These are phyloP conservation scores for Pisolithus tinctorius DNA, from an alignment of 768 basidiomycete species.

Conservation along the genomic window DNA sequence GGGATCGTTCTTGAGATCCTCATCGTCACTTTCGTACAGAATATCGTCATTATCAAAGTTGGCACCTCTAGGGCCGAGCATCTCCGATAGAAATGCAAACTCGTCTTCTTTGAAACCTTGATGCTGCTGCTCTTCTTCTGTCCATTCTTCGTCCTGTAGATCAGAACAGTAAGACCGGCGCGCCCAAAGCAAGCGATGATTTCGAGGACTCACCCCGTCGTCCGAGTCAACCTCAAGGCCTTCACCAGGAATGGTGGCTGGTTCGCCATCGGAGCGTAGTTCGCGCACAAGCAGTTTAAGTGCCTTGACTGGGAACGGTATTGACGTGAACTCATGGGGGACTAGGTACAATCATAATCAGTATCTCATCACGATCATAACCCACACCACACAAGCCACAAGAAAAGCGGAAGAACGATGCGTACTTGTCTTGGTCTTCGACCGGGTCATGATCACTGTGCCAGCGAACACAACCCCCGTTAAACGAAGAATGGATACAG, in stretches of 20 bases:
- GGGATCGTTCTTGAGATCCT: constrained; percentile 82
- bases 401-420: constrained; percentile 10
- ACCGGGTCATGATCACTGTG: constrained; percentile 94
- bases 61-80: constrained; percentile 68
- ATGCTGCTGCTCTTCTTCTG: constrained; percentile 71
- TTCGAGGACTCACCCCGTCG: constrained; percentile 51
- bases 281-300: constrained; percentile 86
- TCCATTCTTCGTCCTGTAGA: constrained; percentile 83
- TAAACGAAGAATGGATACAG: constrained; percentile 7
- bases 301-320: constrained; percentile 88
- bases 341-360: constrained; percentile 37
- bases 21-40: constrained; percentile 71
- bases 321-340: constrained; percentile 79
- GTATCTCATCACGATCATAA: constrained; percentile 3
- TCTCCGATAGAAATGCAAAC: constrained; percentile 76
- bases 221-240: constrained; percentile 62
- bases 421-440: constrained; percentile 80
- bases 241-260: constrained; percentile 56
- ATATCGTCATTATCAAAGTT: constrained; percentile 74
- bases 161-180: not conserved
- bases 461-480: constrained; percentile 14
- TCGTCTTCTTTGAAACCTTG: constrained; percentile 65
- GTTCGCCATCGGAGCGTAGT: constrained; percentile 72
- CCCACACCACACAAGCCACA: constrained; percentile 1
- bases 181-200: not conserved